Evolutionary conservation across 1,139 yeast genomes (phyloP).

Genomic region (Debaryomycetaceae sp.): DNA sequence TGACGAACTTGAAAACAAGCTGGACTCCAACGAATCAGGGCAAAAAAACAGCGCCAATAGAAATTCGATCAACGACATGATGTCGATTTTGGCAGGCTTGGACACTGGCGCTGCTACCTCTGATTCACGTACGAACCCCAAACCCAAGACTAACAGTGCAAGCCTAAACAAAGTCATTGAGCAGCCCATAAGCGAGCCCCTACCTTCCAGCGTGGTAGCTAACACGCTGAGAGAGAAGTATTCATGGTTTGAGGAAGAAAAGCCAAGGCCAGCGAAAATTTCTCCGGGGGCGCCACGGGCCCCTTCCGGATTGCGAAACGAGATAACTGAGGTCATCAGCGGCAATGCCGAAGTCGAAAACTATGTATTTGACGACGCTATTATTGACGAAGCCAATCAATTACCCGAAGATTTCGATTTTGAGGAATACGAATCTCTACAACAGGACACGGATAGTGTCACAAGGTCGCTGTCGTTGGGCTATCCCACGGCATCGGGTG

Average conservation of each 20-base stretch:
- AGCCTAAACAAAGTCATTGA: too few relatives aligned
- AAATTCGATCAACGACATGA: slow-evolving; percentile 23
- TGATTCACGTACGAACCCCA: slow-evolving; percentile 6
- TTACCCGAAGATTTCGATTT: slow-evolving; percentile 61
- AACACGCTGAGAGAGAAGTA: slow-evolving; percentile 25
- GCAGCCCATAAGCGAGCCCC: too few relatives aligned
- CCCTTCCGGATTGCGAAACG: slow-evolving; percentile 4
- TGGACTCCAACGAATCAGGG: too few relatives aligned
- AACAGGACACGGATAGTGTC: slow-evolving; percentile 9
- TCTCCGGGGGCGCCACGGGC: too few relatives aligned
- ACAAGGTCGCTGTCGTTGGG: too few relatives aligned
- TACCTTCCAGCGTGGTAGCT: too few relatives aligned
- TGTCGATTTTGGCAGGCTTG: slow-evolving; percentile 19
- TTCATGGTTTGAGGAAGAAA: slow-evolving; percentile 36
- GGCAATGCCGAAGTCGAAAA: slow-evolving; percentile 4
- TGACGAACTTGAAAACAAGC: too few relatives aligned
- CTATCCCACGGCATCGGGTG: too few relatives aligned
- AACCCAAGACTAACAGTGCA: too few relatives aligned
- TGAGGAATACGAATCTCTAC: slow-evolving; percentile 30
- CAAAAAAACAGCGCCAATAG: slow-evolving; percentile 12
- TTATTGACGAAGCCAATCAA: slow-evolving; percentile 51
- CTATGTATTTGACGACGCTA: slow-evolving; percentile 30
- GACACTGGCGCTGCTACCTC: slow-evolving; percentile 8
- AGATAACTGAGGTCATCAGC: slow-evolving; percentile 3
- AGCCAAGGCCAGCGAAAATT: too few relatives aligned